phyloP scores from a whole-genome alignment of 2,329 filamentous ascomycete genomes.

The Trichophaea hybrida region DNA sequence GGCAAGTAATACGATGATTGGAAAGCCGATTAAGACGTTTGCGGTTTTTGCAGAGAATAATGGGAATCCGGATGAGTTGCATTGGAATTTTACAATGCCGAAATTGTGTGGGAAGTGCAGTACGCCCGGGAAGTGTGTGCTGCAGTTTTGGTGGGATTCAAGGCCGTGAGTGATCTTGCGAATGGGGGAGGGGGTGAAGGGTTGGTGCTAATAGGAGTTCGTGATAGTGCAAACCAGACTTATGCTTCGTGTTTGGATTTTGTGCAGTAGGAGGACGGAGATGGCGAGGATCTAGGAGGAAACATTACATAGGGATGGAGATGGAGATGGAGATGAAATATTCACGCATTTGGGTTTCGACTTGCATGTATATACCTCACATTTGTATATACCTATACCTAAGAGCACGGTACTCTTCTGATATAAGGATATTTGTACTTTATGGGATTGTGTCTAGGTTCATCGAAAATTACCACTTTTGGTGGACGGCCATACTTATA shows the following conservation, averaged over 20 bases:
- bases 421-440: too few relatives aligned
- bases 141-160: slow-evolving; percentile 6
- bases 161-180: not conserved
- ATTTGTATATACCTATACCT: too few relatives aligned
- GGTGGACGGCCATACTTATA: too few relatives aligned
- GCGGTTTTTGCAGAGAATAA: slow-evolving; percentile 37
- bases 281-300: too few relatives aligned
- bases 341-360: too few relatives aligned
- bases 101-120: slow-evolving; percentile 36
- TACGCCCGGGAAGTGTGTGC: slow-evolving; percentile 32
- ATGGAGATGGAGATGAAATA: too few relatives aligned
- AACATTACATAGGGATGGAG: too few relatives aligned
- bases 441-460: too few relatives aligned
- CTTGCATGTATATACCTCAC: too few relatives aligned
- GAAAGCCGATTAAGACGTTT: slow-evolving; percentile 41
- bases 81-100: slow-evolving; percentile 43
- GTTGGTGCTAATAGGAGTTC: slow-evolving; percentile 36
- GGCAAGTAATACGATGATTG: slow-evolving; percentile 40
- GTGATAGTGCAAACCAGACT: slow-evolving; percentile 40
- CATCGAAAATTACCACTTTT: too few relatives aligned
- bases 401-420: too few relatives aligned
- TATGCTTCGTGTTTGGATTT: slow-evolving; percentile 52
- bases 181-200: slow-evolving; percentile 29
- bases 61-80: slow-evolving; percentile 35
- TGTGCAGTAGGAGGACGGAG: slow-evolving; percentile 2